Evolutionary conservation across 768 basidiomycete species (phyloP).

Genomic region (Lactifluus rugatus): DNA sequence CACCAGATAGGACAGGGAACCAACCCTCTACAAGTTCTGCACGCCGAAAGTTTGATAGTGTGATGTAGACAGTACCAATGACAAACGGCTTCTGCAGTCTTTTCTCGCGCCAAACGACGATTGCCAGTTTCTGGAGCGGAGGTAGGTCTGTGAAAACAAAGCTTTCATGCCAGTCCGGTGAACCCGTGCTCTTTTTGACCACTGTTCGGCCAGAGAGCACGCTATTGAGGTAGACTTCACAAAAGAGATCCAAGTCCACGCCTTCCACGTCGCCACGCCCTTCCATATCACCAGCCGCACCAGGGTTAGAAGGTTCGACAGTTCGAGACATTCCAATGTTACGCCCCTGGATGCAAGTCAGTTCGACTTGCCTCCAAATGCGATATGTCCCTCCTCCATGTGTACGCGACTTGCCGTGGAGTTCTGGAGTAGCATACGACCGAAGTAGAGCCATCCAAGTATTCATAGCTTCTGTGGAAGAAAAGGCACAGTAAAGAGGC

Average conservation of each 20-base stretch:
- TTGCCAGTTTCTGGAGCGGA: constrained; percentile 60
- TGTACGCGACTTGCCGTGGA: constrained; percentile 52
- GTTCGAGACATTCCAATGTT: constrained; percentile 50
- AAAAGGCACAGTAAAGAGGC: constrained; percentile 68
- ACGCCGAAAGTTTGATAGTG: constrained; percentile 61
- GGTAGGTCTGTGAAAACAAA: constrained; percentile 71
- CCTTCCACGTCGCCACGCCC: constrained; percentile 31
- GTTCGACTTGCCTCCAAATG: constrained; percentile 77
- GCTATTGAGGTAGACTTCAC: constrained; percentile 67
- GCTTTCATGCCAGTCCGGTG: constrained; percentile 75
- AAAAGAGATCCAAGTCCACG: constrained; percentile 61
- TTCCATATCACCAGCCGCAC: constrained; percentile 8
- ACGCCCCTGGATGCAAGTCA: constrained; percentile 64
- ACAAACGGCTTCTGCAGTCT: constrained; percentile 43
- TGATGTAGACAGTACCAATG: constrained; percentile 55
- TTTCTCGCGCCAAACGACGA: constrained; percentile 64
- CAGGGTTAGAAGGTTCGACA: constrained; percentile 24
- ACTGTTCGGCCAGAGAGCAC: constrained; percentile 65
- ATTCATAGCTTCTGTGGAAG: constrained; percentile 49
- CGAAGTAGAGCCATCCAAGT: constrained; percentile 75
- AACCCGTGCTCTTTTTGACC: constrained; percentile 53
- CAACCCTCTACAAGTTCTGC: constrained; percentile 73
- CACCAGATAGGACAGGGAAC: constrained; percentile 62
- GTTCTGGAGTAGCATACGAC: constrained; percentile 73
- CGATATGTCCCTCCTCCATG: constrained; percentile 65